Percentiles rank a stretch among this genome's conserved stretches.
Conservation (phyloP, 768 basidiomycete species). For the Boletus fagicola region DNA sequence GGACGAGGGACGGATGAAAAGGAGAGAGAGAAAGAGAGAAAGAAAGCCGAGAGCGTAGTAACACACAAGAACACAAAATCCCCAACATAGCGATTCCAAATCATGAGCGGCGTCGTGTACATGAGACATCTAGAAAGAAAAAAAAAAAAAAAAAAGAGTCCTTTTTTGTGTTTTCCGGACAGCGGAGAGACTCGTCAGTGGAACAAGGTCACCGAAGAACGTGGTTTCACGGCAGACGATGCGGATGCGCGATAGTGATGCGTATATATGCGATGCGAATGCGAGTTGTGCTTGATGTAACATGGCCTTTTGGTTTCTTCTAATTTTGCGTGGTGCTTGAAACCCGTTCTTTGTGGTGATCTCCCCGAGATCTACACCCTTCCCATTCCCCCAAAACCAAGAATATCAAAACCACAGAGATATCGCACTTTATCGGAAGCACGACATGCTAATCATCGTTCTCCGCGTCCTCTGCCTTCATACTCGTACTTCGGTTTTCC, state of each 20-base stretch:
- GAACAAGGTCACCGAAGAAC: not conserved
- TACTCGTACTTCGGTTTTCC: slow-evolving; percentile 40
- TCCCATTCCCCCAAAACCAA: slow-evolving; percentile 16
- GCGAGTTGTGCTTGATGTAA: not conserved
- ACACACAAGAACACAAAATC: slow-evolving; percentile 2
- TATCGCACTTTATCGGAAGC: not conserved
- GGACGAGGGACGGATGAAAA: not conserved
- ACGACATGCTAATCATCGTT: slow-evolving; percentile 17
- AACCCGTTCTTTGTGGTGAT: slow-evolving; percentile 6
- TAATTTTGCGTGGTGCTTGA: not conserved
- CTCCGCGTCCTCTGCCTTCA: slow-evolving; percentile 30
- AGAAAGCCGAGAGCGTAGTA: slow-evolving; percentile 4
- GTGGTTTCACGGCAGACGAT: not conserved
- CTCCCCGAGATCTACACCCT: slow-evolving; percentile 11
- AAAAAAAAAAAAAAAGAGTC: too few species aligned
- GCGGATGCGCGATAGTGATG: slow-evolving; percentile 4
- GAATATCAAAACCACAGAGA: not conserved
- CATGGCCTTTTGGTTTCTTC: not conserved
- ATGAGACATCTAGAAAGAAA: slow-evolving; percentile 7
- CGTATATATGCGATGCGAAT: slow-evolving; percentile 8
- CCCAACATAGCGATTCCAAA: slow-evolving; percentile 15
- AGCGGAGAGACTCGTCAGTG: slow-evolving; percentile 10
- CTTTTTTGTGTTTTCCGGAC: slow-evolving; percentile 10
- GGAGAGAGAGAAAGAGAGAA: not conserved
- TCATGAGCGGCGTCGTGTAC: slow-evolving; percentile 8